Evolutionary conservation across 306 rosid species (phyloP).

Genomic region (Trichosanthes cucumerina): DNA sequence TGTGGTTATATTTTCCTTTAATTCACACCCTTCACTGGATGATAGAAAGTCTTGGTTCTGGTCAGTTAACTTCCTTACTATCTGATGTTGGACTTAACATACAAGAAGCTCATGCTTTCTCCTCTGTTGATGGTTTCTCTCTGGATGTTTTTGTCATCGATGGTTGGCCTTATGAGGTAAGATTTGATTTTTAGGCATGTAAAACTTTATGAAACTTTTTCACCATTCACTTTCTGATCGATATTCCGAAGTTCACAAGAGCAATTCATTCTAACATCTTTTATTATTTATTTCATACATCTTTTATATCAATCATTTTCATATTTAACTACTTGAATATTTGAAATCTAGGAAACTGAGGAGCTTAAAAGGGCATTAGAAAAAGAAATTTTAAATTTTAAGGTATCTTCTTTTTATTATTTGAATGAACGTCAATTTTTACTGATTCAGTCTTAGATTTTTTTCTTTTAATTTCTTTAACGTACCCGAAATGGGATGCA

Average conservation of each 20-base stretch:
- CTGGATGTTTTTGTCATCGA: constrained; percentile 94
- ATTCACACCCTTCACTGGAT: constrained; percentile 11
- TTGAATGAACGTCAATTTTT: neutral
- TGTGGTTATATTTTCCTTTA: constrained; percentile 1
- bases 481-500: constrained; percentile 20
- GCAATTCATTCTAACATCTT: constrained; percentile 1
- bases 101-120: constrained; percentile 99
- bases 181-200: constrained; percentile 9
- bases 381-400: constrained; percentile 53
- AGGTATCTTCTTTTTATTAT: constrained; percentile 33
- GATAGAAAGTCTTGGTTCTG: constrained; percentile 19
- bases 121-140: constrained; percentile 92
- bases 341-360: constrained; percentile 70
- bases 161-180: constrained; percentile 92
- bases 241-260: neutral
- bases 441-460: neutral
- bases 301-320: neutral
- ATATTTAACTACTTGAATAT: constrained; percentile 14
- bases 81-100: constrained; percentile 92
- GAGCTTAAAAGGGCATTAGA: constrained; percentile 66
- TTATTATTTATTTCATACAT: neutral
- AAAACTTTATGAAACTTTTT: constrained; percentile 7
- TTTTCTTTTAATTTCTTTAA: constrained; percentile 6
- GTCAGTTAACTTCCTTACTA: constrained; percentile 79
- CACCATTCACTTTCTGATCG: neutral